Evolutionary conservation across 352 stramenopile species (phyloP).

Genomic region (Pythium grandisporangium): DNA sequence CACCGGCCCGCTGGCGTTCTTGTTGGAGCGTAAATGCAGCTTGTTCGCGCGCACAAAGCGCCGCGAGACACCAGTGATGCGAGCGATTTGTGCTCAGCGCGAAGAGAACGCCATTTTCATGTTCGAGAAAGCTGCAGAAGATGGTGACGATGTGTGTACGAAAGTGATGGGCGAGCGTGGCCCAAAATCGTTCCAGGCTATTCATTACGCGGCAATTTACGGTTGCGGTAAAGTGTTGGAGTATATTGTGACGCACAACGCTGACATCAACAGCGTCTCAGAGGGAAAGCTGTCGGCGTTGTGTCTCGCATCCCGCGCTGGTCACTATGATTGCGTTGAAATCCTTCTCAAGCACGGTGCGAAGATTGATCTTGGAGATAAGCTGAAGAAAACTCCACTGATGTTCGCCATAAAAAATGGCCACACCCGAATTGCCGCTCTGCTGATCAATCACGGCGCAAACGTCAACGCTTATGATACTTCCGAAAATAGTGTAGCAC

Average conservation of each 20-base stretch:
- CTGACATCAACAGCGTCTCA: slow-evolving; percentile 38
- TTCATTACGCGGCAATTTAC: slow-evolving; percentile 45
- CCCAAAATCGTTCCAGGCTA: slow-evolving; percentile 34
- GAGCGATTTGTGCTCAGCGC: slow-evolving; percentile 26
- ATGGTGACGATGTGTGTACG: slow-evolving; percentile 16
- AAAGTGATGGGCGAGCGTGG: slow-evolving; percentile 41
- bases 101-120: slow-evolving; percentile 54
- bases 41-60: slow-evolving; percentile 50
- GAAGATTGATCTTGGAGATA: slow-evolving; percentile 54
- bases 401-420: slow-evolving; percentile 76
- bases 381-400: slow-evolving; percentile 71
- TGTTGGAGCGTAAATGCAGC: slow-evolving; percentile 44
- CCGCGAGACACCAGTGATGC: slow-evolving; percentile 55
- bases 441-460: slow-evolving; percentile 55
- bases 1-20: slow-evolving; percentile 39
- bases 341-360: slow-evolving; percentile 38
- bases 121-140: slow-evolving; percentile 38
- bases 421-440: slow-evolving; percentile 30
- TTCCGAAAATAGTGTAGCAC: slow-evolving; percentile 63
- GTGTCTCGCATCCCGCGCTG: slow-evolving; percentile 42
- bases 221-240: slow-evolving; percentile 32
- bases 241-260: slow-evolving; percentile 38
- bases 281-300: slow-evolving; percentile 47
- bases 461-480: slow-evolving; percentile 75
- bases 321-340: slow-evolving; percentile 45